Evolutionary conservation across 345 rosid species (phyloP), one percentile per base, ranked within the genome.

Genomic region (Litchi chinensis): DNA sequence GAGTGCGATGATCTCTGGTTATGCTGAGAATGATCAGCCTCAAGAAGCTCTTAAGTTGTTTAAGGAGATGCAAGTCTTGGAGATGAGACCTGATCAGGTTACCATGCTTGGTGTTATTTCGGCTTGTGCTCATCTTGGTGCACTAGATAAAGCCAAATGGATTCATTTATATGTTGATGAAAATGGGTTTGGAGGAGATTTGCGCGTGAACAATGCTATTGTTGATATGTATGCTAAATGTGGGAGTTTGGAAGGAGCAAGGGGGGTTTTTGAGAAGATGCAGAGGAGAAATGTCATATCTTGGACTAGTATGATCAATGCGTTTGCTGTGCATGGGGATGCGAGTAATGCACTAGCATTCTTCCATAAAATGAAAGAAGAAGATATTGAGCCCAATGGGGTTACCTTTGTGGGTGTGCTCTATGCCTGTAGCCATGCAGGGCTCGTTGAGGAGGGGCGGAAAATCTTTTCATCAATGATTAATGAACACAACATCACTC

Each of bases 1-100:
- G 98, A 91, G 91, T 22, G 87, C 88, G 4, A 91, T 92, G 95
- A 90, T 94, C 41, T 87, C 90, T 64, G 91, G 91, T 76, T 92
- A 89, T 86, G 97, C 92, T 62, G 89, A 89, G 71, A 88, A 86
- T 70, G 89, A 90, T 83, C 82, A 79, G 43, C 91, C 90, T 79
- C 81, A 82, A 79, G 93, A 90, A 82, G 90, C 90, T 19, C 79
- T 90, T 43, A 79, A 82, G 70, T 73, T 89, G 86, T 87, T 90
- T 77, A 83, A 72, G 24, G 85, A 84, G 73, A 82, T 86, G 88
- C 56, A 77, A 65, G 16, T 54, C 68, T 82, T 74, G 22, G 87
- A 83, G 75, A 71, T 87, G 16, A 44, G 76, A 72, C 90, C 92
- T 32, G 90, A 90, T 86, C 80, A 81, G 56, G 79, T 88, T 72